These are phyloP conservation scores for Aleurites moluccanus DNA, from an alignment of 441 rosid species.

Conservation along the genomic window DNA sequence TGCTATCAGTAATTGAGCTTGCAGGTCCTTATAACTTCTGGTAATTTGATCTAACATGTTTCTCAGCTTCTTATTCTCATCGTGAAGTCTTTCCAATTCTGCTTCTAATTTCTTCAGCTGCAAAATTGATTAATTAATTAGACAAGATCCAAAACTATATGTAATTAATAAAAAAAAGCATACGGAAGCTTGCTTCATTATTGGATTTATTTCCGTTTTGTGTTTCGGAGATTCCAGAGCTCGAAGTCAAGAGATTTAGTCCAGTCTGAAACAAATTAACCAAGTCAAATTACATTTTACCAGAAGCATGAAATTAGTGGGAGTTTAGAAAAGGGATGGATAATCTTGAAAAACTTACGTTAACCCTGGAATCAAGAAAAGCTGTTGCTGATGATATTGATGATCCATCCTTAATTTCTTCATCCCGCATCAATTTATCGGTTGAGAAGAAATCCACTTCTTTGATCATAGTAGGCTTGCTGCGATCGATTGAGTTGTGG, in stretches of 20 bases:
- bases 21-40: slow-evolving; percentile 51
- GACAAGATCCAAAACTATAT: neutral
- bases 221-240: slow-evolving; percentile 35
- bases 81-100: slow-evolving; percentile 55
- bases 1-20: slow-evolving; percentile 55
- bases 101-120: slow-evolving; percentile 43
- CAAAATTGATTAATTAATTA: neutral
- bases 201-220: slow-evolving; percentile 33
- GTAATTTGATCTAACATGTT: slow-evolving; percentile 56
- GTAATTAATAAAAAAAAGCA: neutral
- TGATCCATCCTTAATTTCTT: slow-evolving; percentile 29
- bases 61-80: slow-evolving; percentile 65
- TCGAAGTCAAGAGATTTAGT: slow-evolving; percentile 44
- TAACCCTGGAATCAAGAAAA: slow-evolving; percentile 37
- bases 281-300: neutral
- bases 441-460: slow-evolving; percentile 77
- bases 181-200: slow-evolving; percentile 44
- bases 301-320: neutral
- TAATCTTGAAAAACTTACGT: slow-evolving; percentile 48
- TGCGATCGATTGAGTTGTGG: slow-evolving; percentile 18
- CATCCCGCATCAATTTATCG: slow-evolving; percentile 13
- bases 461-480: slow-evolving; percentile 39
- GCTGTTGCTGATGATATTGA: slow-evolving; percentile 16
- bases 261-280: slow-evolving; percentile 46
- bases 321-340: neutral